A percentile compares a stretch with the other conserved stretches of the same genome.
These are phyloP conservation scores for Ceratocystiopsis brevicomis DNA, from an alignment of 2,329 filamentous ascomycete species.

Conservation along the genomic window DNA sequence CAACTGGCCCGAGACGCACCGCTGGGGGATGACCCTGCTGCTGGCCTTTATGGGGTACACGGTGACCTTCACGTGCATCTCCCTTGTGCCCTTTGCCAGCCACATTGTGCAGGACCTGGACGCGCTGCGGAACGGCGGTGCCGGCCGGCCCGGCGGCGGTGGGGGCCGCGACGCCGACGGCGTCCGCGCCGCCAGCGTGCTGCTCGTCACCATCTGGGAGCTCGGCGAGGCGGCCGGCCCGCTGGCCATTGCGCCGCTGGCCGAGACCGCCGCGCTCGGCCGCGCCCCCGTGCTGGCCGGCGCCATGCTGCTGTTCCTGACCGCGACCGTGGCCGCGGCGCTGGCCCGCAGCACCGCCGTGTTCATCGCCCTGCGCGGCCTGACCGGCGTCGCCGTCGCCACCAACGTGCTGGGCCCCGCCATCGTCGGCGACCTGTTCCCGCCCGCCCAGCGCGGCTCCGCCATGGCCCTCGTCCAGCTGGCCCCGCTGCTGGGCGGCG, in stretches of 20 bases:
- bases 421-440: conserved; percentile 45
- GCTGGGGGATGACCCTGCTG: conserved; percentile 33
- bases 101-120: conserved; percentile 30
- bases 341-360: conserved; percentile 30
- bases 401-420: conserved; percentile 44
- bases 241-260: conserved; percentile 41
- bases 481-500: conserved; percentile 16
- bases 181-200: conserved; percentile 23
- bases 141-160: conserved; percentile 12
- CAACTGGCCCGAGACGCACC: conserved; percentile 32
- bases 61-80: conserved; percentile 40
- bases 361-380: conserved; percentile 46
- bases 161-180: conserved; percentile 16
- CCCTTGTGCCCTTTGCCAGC: conserved; percentile 32
- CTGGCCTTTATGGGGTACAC: conserved; percentile 36
- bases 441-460: conserved; percentile 30
- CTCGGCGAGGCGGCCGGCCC: conserved; percentile 45
- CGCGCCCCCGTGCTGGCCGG: conserved; percentile 34
- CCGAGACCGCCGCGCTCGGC: conserved; percentile 34
- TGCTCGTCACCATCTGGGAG: conserved; percentile 41
- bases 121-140: conserved; percentile 7
- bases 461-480: conserved; percentile 23
- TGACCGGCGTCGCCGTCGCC: conserved; percentile 43
- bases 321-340: conserved; percentile 23
- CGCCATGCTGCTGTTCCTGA: conserved; percentile 31